Conservation (phyloP, 495 filamentous ascomycete genomes). For the Aeminium ludgeri region DNA sequence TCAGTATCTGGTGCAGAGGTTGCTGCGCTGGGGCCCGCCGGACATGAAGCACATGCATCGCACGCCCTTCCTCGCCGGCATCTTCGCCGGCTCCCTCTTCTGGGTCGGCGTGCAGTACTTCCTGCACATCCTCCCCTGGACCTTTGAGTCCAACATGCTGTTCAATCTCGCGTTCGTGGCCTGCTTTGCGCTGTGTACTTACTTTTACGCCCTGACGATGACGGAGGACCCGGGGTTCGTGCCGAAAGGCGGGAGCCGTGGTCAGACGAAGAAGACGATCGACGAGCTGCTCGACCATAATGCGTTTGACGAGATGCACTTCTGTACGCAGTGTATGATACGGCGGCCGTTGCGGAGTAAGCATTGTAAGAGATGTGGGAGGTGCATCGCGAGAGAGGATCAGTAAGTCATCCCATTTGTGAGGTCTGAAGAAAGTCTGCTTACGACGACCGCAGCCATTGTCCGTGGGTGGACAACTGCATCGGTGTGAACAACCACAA, state of each 20-base stretch:
- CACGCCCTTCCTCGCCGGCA: conserved; percentile 87
- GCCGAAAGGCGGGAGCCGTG: conserved; percentile 77
- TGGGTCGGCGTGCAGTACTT: conserved; percentile 66
- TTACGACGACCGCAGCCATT: conserved; percentile 53
- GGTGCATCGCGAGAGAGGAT: conserved; percentile 91
- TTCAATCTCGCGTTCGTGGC: conserved; percentile 57
- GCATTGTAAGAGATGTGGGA: conserved; percentile 78
- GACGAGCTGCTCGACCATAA: conserved; percentile 64
- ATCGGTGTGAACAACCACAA: conserved; percentile 86
- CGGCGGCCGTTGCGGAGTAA: conserved; percentile 82
- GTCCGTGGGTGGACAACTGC: conserved; percentile 95
- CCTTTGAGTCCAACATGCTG: conserved; percentile 37
- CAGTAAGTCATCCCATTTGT: conserved; percentile 80
- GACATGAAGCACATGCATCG: conserved; percentile 77
- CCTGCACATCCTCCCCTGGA: conserved; percentile 53
- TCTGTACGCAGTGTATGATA: conserved; percentile 87
- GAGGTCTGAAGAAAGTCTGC: background rate
- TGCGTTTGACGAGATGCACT: conserved; percentile 88
- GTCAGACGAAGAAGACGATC: conserved; percentile 72
- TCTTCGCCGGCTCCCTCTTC: conserved; percentile 78
- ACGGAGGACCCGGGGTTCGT: conserved; percentile 79
- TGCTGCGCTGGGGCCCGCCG: conserved; percentile 60
- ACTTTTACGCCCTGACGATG: conserved; percentile 81
- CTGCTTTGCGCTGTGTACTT: conserved; percentile 47
- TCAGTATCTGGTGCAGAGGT: conserved; percentile 62